Evolutionary conservation across 768 basidiomycete species (phyloP), one percentile per base, ranked within the genome.

Genomic region (Boletales sp.): DNA sequence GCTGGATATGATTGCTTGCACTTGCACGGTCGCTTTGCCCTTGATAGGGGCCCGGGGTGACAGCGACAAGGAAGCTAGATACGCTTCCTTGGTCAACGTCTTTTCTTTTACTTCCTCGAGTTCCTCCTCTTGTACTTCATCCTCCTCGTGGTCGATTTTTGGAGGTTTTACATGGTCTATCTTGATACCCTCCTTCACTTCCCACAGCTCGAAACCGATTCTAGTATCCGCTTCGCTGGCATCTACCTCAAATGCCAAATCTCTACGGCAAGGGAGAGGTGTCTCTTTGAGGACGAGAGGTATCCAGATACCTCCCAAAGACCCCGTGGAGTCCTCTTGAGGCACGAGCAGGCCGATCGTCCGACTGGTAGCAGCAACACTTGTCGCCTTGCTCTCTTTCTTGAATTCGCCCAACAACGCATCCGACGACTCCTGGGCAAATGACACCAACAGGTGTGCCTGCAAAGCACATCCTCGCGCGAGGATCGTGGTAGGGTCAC

Each of bases 391-490:
- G 55, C 60, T 74, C 37, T 56, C 73, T 52, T 57, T 71, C 61
- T 59, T 56, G 56, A 87, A 86, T 25, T 81, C 80, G 14, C 60
- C 63, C 25, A 71, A 64, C 21, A 89, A 60, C 51, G 82, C 80
- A 38, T 70, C 71, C 37, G 79, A 77, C 19, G 80, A 77, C 36
- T 74, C 74, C 46, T 70, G 65, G 3, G 71, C 69, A 30, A 87
- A 69, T 11, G 65, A 62, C 1, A 77, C 68, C 34, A 91, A 72
- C 34, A 90, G 63, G 41, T 79, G 78, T 2, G 86, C 90, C 63
- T 91, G 89, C 36, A 84, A 61, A 4, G 86, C 89, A 49, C 82
- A 84, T n/a, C 90, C 90, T 10, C 86, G 72, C 2, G 87, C 83
- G 0, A 92, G 73, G 42, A 90, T 75, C 10, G 87, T 84, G 1